Base-by-base conservation (phyloP, 805 yeast species). In the Metschnikowia santaceciliae region DNA sequence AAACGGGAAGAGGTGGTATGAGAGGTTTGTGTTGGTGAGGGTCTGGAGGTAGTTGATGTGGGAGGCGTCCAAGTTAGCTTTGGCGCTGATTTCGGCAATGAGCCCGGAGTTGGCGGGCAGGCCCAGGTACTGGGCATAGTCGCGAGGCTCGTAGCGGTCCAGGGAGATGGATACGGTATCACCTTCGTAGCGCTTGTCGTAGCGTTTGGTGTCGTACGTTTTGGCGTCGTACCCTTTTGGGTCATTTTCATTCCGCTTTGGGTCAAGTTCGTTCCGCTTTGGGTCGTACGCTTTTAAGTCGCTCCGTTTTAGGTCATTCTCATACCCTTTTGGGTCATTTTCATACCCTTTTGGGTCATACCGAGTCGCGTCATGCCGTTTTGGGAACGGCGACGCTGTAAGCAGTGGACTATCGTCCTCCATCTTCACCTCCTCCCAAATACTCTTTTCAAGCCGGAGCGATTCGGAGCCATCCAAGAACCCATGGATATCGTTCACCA, bases 1-100 rank as follows among this genome's bases (percentile, higher is more conserved):
- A 59, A 70, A 71, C 7, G 77, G 77, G 51, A 67, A 71, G 19
- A 72, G 46, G 41, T 64, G 67, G 51, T 50, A 66, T 37, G 68
- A 61, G n/a, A 69, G 52, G n/a, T 62, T 62, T 7, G 71, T 63
- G 38, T 55, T 55, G 15, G 68, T 61, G 36, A 72, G 59, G 13
- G 61, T 53, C 37, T 65, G 61, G 36, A 72, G 56, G 52, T 72
- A 72, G n/a, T 58, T 54, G 23, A 59, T 55, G 60, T 72, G 72
- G 6, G 68, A 66, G 3, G 61, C 69, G 8, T 52, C 49, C 26
- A 71, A 58, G 23, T 59, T 54, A 51, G 67, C 59, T 32, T 64
- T 58, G 6, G 32, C 47, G 19, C 68, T 58, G 26, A 66, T 60
- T 30, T 60, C 56, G 8, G 63, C 64, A 20, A 69, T 60, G 35